Evolutionary conservation across 495 filamentous ascomycete species (phyloP), one percentile per base, ranked within the genome.

Genomic region (Penicillium odoratum): DNA sequence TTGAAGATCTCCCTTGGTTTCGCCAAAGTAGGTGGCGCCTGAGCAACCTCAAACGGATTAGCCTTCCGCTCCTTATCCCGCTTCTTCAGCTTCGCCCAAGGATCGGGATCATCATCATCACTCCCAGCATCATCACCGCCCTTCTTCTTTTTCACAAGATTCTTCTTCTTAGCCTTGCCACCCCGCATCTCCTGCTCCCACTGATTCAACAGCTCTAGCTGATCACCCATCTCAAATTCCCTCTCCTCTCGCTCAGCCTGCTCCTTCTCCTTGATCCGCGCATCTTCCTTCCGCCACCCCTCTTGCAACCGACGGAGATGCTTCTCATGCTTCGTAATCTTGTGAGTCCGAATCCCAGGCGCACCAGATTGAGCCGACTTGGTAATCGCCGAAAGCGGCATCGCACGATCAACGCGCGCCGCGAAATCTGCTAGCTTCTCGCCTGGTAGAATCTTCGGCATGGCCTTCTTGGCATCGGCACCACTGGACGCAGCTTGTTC

Each of bases 401-500:
- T 74, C 3, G 90, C 87, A 29, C 90, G 88, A 65, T 98, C 88
- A 7, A 98, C 94, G 6, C 94, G 85, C 40, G 89, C 87, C 3
- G 84, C 75, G 69, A 96, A 98, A 55, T 94, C 90, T 2, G 84
- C 85, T 56, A 98, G 76, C 28, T 81, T 80, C 72, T 98, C 94
- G 18, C 90, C 89, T 0, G 92, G 91, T 10, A 83, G 77, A 50
- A 98, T 97, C 48, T 80, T 89, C 5, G 83, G 88, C 2, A 82
- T 60, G 7, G 73, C 67, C 18, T 56, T 33, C 40, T 61, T 61
- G 18, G 62, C 52, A 1, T 69, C 33, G 18, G 31, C 33, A 26
- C 9, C 40, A 4, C 10, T 26, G 16, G 53, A 7, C 21, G 33
- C 31, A 10, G 45, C n/a, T 40, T 56, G 25, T 8, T 48, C 46